A percentile compares a stretch with the other conserved stretches of the same genome.
These are phyloP conservation scores for Aspergillus mulundensis DNA, from an alignment of 495 filamentous ascomycete species.

Conservation along the genomic window DNA sequence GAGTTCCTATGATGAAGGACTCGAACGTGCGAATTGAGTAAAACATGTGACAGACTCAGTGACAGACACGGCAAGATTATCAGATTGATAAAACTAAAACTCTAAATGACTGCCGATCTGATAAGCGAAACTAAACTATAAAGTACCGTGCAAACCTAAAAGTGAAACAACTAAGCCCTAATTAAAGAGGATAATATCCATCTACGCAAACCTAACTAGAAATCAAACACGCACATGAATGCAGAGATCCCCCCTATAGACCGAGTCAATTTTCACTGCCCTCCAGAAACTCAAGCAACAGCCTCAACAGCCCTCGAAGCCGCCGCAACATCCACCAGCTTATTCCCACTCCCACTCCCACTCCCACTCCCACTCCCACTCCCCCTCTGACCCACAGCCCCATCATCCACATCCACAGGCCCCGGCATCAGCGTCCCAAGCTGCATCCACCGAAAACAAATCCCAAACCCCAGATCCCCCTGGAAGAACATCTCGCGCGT, in stretches of 20 bases:
- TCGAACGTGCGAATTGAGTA: neutral
- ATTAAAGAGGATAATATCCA: too few species aligned
- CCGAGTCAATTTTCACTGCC: neutral
- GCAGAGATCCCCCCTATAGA: too few species aligned
- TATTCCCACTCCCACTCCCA: neutral
- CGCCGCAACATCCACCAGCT: neutral
- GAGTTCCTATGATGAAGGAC: too few species aligned
- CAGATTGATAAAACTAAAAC: neutral
- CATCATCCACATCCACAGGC: neutral
- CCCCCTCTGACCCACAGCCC: too few species aligned
- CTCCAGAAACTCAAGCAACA: neutral
- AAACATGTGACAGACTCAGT: neutral
- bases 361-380: too few species aligned
- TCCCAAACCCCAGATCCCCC: slow-evolving; percentile 60
- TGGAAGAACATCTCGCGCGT: slow-evolving; percentile 59
- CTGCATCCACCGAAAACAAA: slow-evolving; percentile 54
- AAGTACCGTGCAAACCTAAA: neutral
- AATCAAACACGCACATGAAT: too few species aligned
- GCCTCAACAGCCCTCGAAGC: neutral
- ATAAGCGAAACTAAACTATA: neutral
- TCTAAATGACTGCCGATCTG: neutral
- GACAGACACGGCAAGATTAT: neutral
- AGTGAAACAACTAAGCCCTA: too few species aligned
- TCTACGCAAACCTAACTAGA: too few species aligned
- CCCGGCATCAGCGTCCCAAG: slow-evolving; percentile 18